A percentile compares a stretch with the other conserved stretches of the same genome.
Evolutionary conservation across 139 green algal genomes (phyloP).

Genomic region (Picochlorum costavermella): DNA sequence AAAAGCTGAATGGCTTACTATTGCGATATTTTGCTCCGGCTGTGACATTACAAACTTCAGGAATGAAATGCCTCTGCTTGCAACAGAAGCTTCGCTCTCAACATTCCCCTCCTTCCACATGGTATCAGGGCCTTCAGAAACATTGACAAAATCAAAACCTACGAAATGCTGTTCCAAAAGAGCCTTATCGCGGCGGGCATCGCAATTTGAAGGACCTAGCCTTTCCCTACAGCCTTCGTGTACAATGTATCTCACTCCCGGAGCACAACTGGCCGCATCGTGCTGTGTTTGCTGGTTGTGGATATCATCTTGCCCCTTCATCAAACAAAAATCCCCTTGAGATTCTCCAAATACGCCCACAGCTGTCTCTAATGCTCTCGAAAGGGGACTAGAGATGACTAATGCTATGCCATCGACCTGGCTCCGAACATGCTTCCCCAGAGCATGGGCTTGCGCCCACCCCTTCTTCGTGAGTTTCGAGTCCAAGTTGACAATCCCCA

Average conservation of each 20-base stretch:
- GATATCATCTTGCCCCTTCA: slow-evolving; percentile 12
- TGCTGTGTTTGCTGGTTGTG: slow-evolving; percentile 16
- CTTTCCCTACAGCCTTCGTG: slow-evolving; percentile 37
- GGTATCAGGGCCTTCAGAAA: slow-evolving; percentile 23
- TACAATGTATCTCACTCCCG: slow-evolving; percentile 20
- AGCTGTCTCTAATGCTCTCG: slow-evolving; percentile 36
- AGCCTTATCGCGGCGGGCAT: slow-evolving; percentile 23
- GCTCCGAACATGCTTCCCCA: slow-evolving; percentile 28
- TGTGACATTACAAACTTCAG: slow-evolving; percentile 26
- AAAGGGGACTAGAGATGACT: slow-evolving; percentile 30
- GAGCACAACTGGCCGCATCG: neutral
- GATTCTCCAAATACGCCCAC: slow-evolving; percentile 27
- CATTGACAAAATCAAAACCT: slow-evolving; percentile 36
- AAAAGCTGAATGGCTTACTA: slow-evolving; percentile 47
- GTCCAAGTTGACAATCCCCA: slow-evolving; percentile 34
- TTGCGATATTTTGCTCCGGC: slow-evolving; percentile 41
- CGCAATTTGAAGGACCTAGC: slow-evolving; percentile 31
- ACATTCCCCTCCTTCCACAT: slow-evolving; percentile 19
- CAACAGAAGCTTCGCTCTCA: slow-evolving; percentile 31
- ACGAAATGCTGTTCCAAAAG: slow-evolving; percentile 26
- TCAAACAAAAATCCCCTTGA: neutral
- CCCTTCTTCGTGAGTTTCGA: slow-evolving; percentile 34
- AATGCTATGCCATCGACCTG: slow-evolving; percentile 20
- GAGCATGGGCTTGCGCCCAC: slow-evolving; percentile 37
- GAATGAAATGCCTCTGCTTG: slow-evolving; percentile 31